Evolutionary conservation across 139 green algal genomes (phyloP).

Genomic region (Gonium pectorale): DNA sequence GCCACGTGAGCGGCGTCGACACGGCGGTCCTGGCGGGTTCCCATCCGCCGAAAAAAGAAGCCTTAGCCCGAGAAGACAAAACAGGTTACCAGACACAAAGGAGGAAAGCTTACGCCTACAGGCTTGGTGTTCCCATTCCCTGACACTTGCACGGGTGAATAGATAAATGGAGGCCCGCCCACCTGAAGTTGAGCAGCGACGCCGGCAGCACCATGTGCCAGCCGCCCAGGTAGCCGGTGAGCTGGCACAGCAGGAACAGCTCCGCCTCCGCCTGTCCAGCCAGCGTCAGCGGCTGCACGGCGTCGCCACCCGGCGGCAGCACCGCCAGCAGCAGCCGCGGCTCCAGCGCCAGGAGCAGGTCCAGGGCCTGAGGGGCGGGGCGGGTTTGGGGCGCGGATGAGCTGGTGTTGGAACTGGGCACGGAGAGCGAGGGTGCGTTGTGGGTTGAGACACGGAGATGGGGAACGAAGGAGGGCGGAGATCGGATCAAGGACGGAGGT

Average conservation of each 20-base stretch:
- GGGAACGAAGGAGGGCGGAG: no score
- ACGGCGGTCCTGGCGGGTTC: conserved; percentile 48
- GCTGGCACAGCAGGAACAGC: conserved; percentile 56
- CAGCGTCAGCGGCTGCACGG: conserved; percentile 55
- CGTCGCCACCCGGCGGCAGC: conserved; percentile 41
- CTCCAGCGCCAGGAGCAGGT: conserved; percentile 52
- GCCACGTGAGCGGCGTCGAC: conserved; percentile 51
- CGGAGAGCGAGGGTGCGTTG: no score
- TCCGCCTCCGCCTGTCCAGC: conserved; percentile 46
- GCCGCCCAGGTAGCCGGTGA: conserved; percentile 40
- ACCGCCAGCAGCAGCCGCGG: conserved; percentile 54
- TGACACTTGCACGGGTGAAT: no score
- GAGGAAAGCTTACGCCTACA: no score
- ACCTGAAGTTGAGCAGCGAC: conserved; percentile 59
- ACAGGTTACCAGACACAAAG: no score
- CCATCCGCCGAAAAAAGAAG: no score
- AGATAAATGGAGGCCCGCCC: not conserved
- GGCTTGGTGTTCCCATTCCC: no score
- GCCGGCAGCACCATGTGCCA: conserved; percentile 56
- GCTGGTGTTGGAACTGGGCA: no score
- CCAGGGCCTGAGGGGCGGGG: conserved; percentile 18
- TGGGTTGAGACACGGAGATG: no score
- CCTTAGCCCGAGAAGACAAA: no score
- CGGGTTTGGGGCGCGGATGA: no score
- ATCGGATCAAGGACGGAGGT: no score